phyloP scores from a whole-genome alignment of 1,139 yeast genomes.

The Sugiyamaella japonica region DNA sequence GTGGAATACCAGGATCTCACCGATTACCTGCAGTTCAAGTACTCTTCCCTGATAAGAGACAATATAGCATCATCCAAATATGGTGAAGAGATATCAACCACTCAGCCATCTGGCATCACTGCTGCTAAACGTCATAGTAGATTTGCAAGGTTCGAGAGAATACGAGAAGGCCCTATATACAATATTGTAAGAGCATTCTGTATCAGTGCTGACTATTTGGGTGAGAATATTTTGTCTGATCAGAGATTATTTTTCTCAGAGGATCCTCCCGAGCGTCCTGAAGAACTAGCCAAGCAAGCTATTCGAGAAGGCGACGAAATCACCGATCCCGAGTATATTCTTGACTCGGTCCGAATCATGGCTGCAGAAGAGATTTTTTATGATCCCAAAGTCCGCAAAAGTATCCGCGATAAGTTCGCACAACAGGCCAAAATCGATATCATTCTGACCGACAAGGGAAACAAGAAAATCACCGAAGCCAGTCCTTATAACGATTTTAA shows the following conservation, averaged over 20 bases:
- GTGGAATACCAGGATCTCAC: constrained; percentile 85
- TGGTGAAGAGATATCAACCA: constrained; percentile 26
- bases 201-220: constrained; percentile 73
- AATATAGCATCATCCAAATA: constrained; percentile 29
- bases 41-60: constrained; percentile 68
- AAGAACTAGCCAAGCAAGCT: constrained; percentile 58
- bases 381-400: constrained; percentile 77
- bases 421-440: constrained; percentile 71
- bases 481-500: constrained; percentile 88
- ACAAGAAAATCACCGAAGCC: constrained; percentile 71
- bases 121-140: constrained; percentile 63
- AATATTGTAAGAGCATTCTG: constrained; percentile 74
- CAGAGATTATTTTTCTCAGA: constrained; percentile 69
- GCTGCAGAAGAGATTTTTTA: constrained; percentile 78
- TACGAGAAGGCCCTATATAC: constrained; percentile 65
- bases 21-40: constrained; percentile 80
- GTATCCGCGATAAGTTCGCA: constrained; percentile 68
- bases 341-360: constrained; percentile 72
- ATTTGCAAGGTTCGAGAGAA: constrained; percentile 71
- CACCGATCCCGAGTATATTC: constrained; percentile 59
- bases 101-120: constrained; percentile 3
- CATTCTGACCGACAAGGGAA: constrained; percentile 84
- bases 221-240: constrained; percentile 76
- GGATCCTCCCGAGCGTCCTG: constrained; percentile 67
- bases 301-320: constrained; percentile 24